Evolutionary conservation across 2,329 filamentous ascomycete species (phyloP).

Genomic region (Neospermospora avenae): DNA sequence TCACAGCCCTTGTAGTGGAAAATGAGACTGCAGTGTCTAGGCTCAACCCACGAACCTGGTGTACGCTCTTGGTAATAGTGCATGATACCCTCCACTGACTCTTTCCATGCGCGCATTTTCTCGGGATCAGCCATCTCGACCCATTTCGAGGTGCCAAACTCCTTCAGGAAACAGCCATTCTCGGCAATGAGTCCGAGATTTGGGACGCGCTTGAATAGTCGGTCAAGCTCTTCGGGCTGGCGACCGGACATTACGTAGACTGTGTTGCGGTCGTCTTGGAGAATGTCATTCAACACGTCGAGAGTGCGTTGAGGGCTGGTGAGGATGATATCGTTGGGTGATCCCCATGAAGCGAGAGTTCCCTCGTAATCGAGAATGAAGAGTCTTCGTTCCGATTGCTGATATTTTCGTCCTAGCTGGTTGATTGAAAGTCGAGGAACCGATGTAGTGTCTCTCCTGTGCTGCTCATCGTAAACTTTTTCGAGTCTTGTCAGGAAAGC

Average conservation of each 20-base stretch:
- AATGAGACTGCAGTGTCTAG: conserved; percentile 85
- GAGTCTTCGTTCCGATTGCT: conserved; percentile 62
- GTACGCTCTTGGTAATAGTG: conserved; percentile 88
- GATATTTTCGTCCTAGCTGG: conserved; percentile 63
- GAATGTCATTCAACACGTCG: conserved; percentile 76
- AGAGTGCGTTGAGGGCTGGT: conserved; percentile 84
- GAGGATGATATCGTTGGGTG: conserved; percentile 78
- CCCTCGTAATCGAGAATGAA: conserved; percentile 95
- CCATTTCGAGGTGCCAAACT: conserved; percentile 68
- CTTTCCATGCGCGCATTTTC: conserved; percentile 75
- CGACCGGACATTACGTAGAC: conserved; percentile 94
- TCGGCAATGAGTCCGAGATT: conserved; percentile 88
- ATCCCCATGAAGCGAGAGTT: conserved; percentile 83
- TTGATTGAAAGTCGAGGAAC: conserved; percentile 79
- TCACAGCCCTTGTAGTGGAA: conserved; percentile 87
- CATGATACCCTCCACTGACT: conserved; percentile 76
- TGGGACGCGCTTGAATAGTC: conserved; percentile 78
- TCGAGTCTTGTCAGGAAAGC: conserved; percentile 69
- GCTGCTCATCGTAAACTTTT: conserved; percentile 78
- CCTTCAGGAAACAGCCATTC: conserved; percentile 86
- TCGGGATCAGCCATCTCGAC: conserved; percentile 70
- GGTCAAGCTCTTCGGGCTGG: conserved; percentile 82
- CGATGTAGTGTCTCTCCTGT: conserved; percentile 77
- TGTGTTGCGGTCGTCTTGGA: conserved; percentile 75
- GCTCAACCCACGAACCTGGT: conserved; percentile 82